Evolutionary conservation across 129 eudicot genomes (phyloP).

Genomic region (Helianthus annuus): DNA sequence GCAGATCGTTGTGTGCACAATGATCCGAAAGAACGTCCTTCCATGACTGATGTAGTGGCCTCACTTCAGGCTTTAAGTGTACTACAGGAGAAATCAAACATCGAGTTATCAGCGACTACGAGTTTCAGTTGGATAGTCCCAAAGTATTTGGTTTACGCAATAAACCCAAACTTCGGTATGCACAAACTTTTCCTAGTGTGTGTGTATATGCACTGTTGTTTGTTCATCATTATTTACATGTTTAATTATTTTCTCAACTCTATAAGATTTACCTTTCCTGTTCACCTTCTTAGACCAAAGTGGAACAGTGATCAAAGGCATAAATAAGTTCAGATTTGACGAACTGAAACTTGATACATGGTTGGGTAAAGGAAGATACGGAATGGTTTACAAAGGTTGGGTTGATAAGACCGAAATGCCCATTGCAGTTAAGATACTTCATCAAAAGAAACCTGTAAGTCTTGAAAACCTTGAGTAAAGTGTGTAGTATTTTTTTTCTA

Average conservation of each 20-base stretch:
- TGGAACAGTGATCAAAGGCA: slow-evolving; percentile 25
- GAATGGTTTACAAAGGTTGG: slow-evolving; percentile 27
- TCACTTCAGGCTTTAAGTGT: slow-evolving; percentile 9
- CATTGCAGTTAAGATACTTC: slow-evolving; percentile 50
- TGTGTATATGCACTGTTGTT: background rate
- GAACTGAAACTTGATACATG: slow-evolving; percentile 49
- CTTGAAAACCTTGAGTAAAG: slow-evolving; percentile 45
- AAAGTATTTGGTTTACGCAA: background rate
- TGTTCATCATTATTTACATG: background rate
- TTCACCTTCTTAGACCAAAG: background rate
- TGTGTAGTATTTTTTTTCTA: background rate
- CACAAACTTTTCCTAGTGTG: background rate
- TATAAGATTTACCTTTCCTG: no score
- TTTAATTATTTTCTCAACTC: no score
- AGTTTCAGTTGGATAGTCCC: background rate
- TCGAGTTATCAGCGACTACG: no score
- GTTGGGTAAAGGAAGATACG: no score
- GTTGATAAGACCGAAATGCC: background rate
- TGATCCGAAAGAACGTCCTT: slow-evolving; percentile 18
- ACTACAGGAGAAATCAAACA: background rate
- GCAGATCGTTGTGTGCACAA: slow-evolving; percentile 6
- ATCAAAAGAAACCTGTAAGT: slow-evolving; percentile 41
- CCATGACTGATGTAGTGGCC: slow-evolving; percentile 21
- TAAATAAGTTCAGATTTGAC: slow-evolving; percentile 39
- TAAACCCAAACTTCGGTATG: no score